Conservation (phyloP, 1,284 basidiomycete genomes). For the Ceratobasidium sp. region DNA sequence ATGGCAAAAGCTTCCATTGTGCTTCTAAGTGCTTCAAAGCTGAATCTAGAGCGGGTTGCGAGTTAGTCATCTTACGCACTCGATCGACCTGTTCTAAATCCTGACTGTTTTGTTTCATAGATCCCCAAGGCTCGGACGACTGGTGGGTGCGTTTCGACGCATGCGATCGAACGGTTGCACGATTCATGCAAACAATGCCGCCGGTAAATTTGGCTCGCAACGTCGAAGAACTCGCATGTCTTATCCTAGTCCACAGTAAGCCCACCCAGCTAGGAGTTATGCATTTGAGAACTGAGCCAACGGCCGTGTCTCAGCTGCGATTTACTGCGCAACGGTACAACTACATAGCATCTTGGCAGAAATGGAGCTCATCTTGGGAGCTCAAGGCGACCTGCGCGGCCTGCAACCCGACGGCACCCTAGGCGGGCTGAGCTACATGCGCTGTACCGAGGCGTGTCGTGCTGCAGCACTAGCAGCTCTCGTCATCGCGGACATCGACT, state of each 20-base stretch:
- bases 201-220: constrained; percentile 12
- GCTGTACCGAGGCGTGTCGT: not conserved
- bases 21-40: not conserved
- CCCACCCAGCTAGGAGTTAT: too few species aligned
- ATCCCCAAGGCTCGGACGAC: not conserved
- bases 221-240: constrained; percentile 4
- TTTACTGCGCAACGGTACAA: not conserved
- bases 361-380: not conserved
- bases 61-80: too few species aligned
- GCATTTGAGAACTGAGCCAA: too few species aligned
- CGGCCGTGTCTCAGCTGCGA: too few species aligned
- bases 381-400: not conserved
- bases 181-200: constrained; percentile 29
- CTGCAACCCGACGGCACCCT: not conserved
- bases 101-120: constrained; percentile 22
- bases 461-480: not conserved
- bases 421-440: not conserved
- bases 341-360: not conserved
- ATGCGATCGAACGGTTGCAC: not conserved
- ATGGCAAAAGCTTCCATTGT: constrained; percentile 5
- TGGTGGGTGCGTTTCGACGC: constrained; percentile 24
- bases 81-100: too few species aligned
- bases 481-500: not conserved
- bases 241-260: constrained; percentile 27
- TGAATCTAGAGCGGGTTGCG: not conserved